Percentiles rank a stretch among this genome's conserved stretches.
These are phyloP conservation scores for Phytophthora kernoviae DNA, from an alignment of 352 stramenopile species.

Conservation along the genomic window DNA sequence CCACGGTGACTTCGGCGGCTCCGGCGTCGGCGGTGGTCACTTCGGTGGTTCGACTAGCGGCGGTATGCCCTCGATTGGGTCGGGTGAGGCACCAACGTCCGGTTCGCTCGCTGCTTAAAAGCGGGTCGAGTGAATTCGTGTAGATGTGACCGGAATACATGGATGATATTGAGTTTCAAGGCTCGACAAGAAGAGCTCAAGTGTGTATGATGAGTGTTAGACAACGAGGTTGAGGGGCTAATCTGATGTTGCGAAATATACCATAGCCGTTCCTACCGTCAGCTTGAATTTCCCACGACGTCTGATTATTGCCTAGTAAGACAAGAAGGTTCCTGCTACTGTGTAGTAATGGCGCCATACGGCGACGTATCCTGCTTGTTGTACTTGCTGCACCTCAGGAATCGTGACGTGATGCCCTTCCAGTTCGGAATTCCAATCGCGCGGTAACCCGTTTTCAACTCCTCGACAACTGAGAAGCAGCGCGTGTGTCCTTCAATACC, in stretches of 20 bases:
- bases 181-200: slow-evolving; percentile 18
- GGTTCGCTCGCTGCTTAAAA: slow-evolving; percentile 8
- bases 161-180: slow-evolving; percentile 1
- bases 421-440: slow-evolving; percentile 59
- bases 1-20: slow-evolving; percentile 11
- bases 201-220: slow-evolving; percentile 6
- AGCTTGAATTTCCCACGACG: too few relatives aligned
- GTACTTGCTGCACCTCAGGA: slow-evolving; percentile 36
- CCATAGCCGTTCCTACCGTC: slow-evolving; percentile 2
- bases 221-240: background rate
- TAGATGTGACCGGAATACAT: slow-evolving; percentile 15
- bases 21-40: background rate
- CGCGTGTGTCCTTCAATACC: slow-evolving; percentile 48
- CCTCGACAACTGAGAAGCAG: slow-evolving; percentile 50
- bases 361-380: slow-evolving; percentile 4
- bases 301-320: too few relatives aligned
- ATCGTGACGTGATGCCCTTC: slow-evolving; percentile 41
- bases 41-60: slow-evolving; percentile 6
- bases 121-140: slow-evolving; percentile 3
- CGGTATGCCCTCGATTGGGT: slow-evolving; percentile 17
- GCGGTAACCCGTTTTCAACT: slow-evolving; percentile 33
- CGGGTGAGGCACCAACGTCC: slow-evolving; percentile 13
- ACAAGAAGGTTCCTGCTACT: too few relatives aligned
- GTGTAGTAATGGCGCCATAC: too few relatives aligned
- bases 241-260: background rate